phyloP scores from a whole-genome alignment of 140 eudicot species.

The Flaveria floridana region DNA sequence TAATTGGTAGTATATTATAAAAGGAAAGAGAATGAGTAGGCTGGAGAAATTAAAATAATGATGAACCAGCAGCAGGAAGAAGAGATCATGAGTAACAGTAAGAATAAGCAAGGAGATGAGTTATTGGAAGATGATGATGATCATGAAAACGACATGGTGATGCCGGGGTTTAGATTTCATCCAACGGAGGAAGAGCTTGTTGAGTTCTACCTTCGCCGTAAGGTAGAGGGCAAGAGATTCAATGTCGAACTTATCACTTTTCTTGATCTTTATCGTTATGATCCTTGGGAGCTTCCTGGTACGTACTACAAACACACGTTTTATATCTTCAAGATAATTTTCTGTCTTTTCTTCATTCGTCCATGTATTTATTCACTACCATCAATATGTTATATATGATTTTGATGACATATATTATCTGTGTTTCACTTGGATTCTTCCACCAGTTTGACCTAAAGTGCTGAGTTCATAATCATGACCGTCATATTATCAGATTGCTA shows the following conservation, averaged over 20 bases:
- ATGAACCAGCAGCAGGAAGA: slow-evolving; percentile 18
- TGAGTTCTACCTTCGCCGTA: slow-evolving; percentile 99
- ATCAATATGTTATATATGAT: not conserved
- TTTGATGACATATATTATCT: not conserved
- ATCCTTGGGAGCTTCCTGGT: slow-evolving; percentile 99
- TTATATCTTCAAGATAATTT: not conserved
- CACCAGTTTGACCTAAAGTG: not conserved
- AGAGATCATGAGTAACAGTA: slow-evolving; percentile 21
- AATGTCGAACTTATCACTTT: slow-evolving; percentile 95
- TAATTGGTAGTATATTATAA: slow-evolving; percentile 7
- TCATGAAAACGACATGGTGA: slow-evolving; percentile 83
- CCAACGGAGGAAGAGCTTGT: slow-evolving; percentile 97
- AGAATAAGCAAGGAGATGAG: slow-evolving; percentile 24
- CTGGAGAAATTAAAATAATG: slow-evolving; percentile 39
- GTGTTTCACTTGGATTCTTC: not conserved
- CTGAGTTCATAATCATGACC: not conserved
- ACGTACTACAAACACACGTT: not conserved
- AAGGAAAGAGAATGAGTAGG: slow-evolving; percentile 35
- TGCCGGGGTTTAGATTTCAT: slow-evolving; percentile 96
- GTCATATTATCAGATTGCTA: not conserved
- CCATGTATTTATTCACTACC: not conserved
- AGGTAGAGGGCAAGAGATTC: slow-evolving; percentile 96
- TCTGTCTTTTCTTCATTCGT: not conserved
- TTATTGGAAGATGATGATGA: slow-evolving; percentile 36
- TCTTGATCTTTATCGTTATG: slow-evolving; percentile 93